These are phyloP conservation scores for Saturnispora hagleri DNA, from an alignment of 805 yeast genomes.

Conservation along the genomic window DNA sequence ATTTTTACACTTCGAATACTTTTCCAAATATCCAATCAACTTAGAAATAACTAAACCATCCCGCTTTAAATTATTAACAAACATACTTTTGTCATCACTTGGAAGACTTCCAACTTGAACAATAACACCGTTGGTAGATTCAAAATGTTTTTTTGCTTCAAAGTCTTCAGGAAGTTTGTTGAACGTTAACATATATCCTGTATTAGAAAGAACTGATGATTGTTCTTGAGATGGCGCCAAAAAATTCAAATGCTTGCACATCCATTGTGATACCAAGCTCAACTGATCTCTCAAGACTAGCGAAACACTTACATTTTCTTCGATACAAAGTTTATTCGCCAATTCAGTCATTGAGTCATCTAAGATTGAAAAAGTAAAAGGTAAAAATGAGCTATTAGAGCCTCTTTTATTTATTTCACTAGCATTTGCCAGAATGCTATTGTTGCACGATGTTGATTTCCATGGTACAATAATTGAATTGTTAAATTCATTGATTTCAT, in stretches of 20 bases:
- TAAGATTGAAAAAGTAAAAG: not conserved
- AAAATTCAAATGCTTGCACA: slow-evolving; percentile 10
- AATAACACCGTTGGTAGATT: slow-evolving; percentile 34
- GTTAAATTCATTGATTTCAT: slow-evolving; percentile 28
- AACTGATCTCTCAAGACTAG: slow-evolving; percentile 28
- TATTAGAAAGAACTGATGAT: not conserved
- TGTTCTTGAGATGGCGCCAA: not conserved
- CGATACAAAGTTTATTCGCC: slow-evolving; percentile 4
- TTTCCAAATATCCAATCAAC: slow-evolving; percentile 2
- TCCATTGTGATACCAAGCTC: slow-evolving; percentile 23
- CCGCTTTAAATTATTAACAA: slow-evolving; percentile 2
- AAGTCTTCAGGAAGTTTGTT: slow-evolving; percentile 35
- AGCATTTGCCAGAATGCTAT: not conserved
- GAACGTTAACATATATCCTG: slow-evolving; percentile 23
- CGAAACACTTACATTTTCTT: slow-evolving; percentile 20
- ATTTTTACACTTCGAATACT: not conserved
- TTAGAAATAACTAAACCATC: slow-evolving; percentile 10
- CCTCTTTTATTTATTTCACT: not conserved
- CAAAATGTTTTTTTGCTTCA: slow-evolving; percentile 31
- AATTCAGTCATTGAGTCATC: not conserved
- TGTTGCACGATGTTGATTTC: not conserved
- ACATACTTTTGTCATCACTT: not conserved
- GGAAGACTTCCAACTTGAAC: slow-evolving; percentile 42
- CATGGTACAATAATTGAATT: slow-evolving; percentile 10
- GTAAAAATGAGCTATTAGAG: not conserved